Conservation (phyloP, 2,329 filamentous ascomycete genomes). For the Diaporthe capsici region DNA sequence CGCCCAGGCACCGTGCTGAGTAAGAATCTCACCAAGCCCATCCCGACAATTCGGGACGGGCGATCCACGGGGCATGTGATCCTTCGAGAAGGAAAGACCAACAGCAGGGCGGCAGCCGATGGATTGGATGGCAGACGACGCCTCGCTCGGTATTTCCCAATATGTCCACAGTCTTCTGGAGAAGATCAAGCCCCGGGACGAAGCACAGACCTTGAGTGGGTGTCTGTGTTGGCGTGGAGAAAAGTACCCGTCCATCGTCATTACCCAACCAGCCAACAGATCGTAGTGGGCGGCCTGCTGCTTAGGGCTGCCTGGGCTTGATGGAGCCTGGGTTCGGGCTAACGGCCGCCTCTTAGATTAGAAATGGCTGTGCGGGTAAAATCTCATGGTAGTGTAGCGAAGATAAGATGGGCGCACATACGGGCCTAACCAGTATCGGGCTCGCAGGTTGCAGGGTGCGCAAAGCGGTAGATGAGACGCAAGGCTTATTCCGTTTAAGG, state of each 20-base stretch:
- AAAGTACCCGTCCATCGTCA: constrained; percentile 1
- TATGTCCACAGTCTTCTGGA: constrained; percentile 17
- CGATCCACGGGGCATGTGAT: constrained; percentile 26
- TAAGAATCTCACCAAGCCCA: constrained; percentile 28
- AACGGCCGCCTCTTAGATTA: constrained; percentile 25
- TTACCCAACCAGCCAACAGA: constrained; percentile 14
- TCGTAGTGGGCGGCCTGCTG: not conserved
- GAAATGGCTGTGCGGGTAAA: constrained; percentile 27
- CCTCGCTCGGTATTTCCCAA: constrained; percentile 29
- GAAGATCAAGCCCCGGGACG: not conserved
- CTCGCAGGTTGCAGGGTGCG: constrained; percentile 10
- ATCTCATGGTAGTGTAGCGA: not conserved
- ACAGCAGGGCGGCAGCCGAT: constrained; percentile 14
- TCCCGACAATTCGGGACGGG: constrained; percentile 28
- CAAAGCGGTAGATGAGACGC: not conserved
- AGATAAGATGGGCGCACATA: constrained; percentile 27
- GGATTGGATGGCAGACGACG: constrained; percentile 13
- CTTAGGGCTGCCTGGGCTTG: constrained; percentile 14
- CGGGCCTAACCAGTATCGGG: constrained; percentile 19
- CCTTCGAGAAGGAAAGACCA: constrained; percentile 28
- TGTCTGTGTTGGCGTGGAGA: constrained; percentile 27
- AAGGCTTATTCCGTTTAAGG: constrained; percentile 25
- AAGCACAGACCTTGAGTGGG: constrained; percentile 29
- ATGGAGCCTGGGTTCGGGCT: constrained; percentile 23
- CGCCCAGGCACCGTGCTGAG: constrained; percentile 21